These are phyloP conservation scores for Corynascus novoguineensis DNA, from an alignment of 495 filamentous ascomycete species.

Conservation along the genomic window DNA sequence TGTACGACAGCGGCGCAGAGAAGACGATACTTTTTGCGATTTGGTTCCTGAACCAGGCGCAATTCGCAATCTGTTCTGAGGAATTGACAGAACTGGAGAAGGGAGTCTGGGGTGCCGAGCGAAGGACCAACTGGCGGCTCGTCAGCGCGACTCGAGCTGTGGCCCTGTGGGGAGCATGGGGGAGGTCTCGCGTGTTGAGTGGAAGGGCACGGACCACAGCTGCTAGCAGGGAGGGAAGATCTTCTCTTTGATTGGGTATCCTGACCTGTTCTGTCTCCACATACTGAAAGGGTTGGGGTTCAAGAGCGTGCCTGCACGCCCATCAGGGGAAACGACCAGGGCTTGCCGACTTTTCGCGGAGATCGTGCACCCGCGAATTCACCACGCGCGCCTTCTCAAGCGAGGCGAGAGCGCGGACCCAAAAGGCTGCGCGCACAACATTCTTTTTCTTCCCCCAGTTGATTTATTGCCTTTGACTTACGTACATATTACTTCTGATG, in stretches of 20 bases:
- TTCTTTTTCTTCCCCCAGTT: too few species aligned
- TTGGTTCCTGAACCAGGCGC: conserved; percentile 23
- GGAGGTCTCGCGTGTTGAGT: conserved; percentile 18
- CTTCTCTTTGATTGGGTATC: conserved; percentile 9
- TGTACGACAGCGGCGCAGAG: conserved; percentile 2
- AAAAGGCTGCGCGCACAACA: too few species aligned
- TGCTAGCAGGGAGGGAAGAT: background rate
- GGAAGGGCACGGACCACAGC: conserved; percentile 24
- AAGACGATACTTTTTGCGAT: conserved; percentile 16
- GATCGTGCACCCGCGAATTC: background rate
- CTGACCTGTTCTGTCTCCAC: conserved; percentile 12
- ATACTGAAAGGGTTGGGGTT: conserved; percentile 8
- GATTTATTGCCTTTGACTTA: too few species aligned
- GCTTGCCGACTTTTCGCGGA: background rate
- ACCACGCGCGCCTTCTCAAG: too few species aligned
- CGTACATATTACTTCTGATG: too few species aligned
- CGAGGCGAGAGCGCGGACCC: too few species aligned
- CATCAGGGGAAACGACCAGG: background rate
- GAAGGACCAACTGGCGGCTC: conserved; percentile 11
- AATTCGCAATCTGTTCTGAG: conserved; percentile 24
- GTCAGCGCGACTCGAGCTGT: conserved; percentile 21
- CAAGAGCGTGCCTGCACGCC: background rate
- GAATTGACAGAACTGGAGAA: conserved; percentile 24
- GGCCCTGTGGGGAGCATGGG: too few species aligned
- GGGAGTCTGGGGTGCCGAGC: conserved; percentile 25